These are phyloP conservation scores for Calocybe indica DNA, from an alignment of 768 basidiomycete genomes.

Conservation along the genomic window DNA sequence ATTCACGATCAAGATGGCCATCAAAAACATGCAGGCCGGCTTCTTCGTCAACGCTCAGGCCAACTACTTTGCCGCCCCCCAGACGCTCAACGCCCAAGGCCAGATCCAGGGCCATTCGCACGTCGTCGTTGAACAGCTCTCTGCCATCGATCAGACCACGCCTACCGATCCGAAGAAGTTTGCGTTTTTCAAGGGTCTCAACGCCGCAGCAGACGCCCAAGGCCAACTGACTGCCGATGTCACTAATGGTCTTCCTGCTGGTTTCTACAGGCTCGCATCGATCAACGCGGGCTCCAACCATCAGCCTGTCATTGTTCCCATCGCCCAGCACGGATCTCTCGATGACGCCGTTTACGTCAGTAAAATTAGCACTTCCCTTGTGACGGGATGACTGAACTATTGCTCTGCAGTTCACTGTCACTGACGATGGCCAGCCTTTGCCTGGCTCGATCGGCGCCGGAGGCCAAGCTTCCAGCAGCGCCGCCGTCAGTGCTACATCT, in stretches of 20 bases:
- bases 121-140: slow-evolving; percentile 32
- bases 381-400: background rate
- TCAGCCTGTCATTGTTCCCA: slow-evolving; percentile 38
- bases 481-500: slow-evolving; percentile 8
- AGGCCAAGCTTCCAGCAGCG: slow-evolving; percentile 2
- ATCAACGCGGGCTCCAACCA: slow-evolving; percentile 49
- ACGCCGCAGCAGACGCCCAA: slow-evolving; percentile 36
- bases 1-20: slow-evolving; percentile 38
- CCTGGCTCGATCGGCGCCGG: slow-evolving; percentile 14
- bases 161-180: slow-evolving; percentile 46
- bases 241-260: slow-evolving; percentile 46
- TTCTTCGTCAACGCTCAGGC: slow-evolving; percentile 37
- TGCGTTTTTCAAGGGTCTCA: slow-evolving; percentile 61
- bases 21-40: slow-evolving; percentile 28
- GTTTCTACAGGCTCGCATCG: slow-evolving; percentile 49
- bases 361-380: background rate
- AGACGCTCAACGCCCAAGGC: slow-evolving; percentile 34
- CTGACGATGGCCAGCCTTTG: slow-evolving; percentile 21
- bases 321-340: slow-evolving; percentile 45
- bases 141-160: slow-evolving; percentile 25
- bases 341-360: slow-evolving; percentile 44
- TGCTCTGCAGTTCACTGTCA: slow-evolving; percentile 25
- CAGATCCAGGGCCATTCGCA: slow-evolving; percentile 41
- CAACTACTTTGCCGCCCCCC: slow-evolving; percentile 41
- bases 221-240: slow-evolving; percentile 43